Base-by-base conservation (phyloP, 495 filamentous ascomycete species). In the Penicillium nucicola region DNA sequence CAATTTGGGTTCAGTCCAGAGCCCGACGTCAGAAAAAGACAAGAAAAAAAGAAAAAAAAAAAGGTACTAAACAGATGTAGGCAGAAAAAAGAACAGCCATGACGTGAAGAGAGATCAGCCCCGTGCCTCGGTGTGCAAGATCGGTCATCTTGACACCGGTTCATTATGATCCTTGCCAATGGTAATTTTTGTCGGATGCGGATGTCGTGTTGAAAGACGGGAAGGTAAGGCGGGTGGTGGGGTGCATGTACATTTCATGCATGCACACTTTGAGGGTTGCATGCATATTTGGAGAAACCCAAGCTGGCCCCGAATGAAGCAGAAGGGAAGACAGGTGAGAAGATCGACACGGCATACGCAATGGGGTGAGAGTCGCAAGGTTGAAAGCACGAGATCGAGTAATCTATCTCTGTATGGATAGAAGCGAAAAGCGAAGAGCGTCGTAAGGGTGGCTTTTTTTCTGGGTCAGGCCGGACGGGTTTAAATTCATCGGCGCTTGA, bases 401-500 rank as follows among this genome's bases (percentile, higher is more conserved):
- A 15, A 13, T 45, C 28, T 28, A 46, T 45, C 56, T 52, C 50
- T 17, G 25, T 28, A 18, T 14, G 22, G 17, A 40, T 36, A 31
- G 18, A 48, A 44, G 25, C 37, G 25, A 39, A 55, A 25, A 36
- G 53, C 40, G 44, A 53, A 43, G 19, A 52, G 46, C 38, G 50
- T 54, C 42, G 44, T 52, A 57, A 61, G 43, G 55, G 56, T 68
- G 56, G 48, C 61, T 15, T 67, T 53, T 58, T 62, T 59, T 40
- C 38, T 45, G 33, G 42, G 18, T 6, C 28, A 45, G 42, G 48
- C 32, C n/a, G 30, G 45, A 43, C 10, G 37, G 32, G 41, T 48
- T 32, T 11, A 32, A 31, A 32, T 42, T 70, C 54, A 74, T 58
- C 63, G 65, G 42, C 68, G 70, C 46, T 68, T 68, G 47, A 76